Conservation (phyloP, 1,284 basidiomycete genomes). For the Sanghuangporus sanghuang region DNA sequence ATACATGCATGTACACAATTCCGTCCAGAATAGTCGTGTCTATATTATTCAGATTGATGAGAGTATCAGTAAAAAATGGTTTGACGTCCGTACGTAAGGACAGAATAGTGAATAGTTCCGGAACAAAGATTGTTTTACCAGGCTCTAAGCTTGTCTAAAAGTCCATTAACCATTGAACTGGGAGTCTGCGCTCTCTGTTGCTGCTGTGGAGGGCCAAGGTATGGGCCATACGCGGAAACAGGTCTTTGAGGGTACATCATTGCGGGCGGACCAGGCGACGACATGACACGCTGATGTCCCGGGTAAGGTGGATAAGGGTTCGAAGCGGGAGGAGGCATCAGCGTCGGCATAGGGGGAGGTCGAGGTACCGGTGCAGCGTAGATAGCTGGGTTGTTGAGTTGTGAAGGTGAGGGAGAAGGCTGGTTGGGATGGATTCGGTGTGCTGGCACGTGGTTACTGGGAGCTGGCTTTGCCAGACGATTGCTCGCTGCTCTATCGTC, state of each 20-base stretch:
- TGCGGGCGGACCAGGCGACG: neutral
- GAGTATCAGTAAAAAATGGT: too few species aligned
- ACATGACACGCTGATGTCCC: neutral
- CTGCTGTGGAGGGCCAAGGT: constrained; percentile 2
- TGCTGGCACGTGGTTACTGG: constrained; percentile 16
- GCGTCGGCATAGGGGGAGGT: constrained; percentile 8
- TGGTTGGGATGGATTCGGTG: constrained; percentile 32
- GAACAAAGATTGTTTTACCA: constrained; percentile 1
- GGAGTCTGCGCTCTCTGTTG: neutral
- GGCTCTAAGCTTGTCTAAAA: constrained; percentile 9
- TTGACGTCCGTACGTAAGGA: neutral
- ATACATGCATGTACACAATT: too few species aligned
- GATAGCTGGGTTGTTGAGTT: constrained; percentile 38
- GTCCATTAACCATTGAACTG: constrained; percentile 1
- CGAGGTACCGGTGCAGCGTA: constrained; percentile 32
- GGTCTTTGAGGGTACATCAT: constrained; percentile 6
- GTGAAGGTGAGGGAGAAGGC: constrained; percentile 40
- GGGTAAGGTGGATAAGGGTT: neutral
- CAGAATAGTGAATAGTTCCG: neutral
- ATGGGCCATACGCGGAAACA: constrained; percentile 11
- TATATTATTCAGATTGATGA: too few species aligned
- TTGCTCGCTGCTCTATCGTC: constrained; percentile 17
- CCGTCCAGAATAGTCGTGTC: too few species aligned
- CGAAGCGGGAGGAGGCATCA: neutral
- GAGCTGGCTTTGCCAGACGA: constrained; percentile 5